Base-by-base conservation (phyloP, 2,329 filamentous ascomycete genomes). In the Neurospora sp. region DNA sequence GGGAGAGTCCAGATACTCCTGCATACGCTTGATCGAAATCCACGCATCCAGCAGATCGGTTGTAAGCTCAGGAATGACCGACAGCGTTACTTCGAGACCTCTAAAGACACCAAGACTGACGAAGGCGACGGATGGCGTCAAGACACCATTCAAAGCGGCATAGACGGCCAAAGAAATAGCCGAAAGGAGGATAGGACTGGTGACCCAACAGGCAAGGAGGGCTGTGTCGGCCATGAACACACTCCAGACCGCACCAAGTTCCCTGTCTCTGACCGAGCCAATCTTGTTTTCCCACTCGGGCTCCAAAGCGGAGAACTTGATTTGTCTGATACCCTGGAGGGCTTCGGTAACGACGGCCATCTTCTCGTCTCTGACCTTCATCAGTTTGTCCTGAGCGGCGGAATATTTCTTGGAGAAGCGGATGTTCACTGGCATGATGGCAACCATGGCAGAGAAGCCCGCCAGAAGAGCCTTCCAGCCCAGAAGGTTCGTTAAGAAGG, bases 231-330 rank as follows among this genome's bases (percentile, higher is more conserved):
- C 86, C 66, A 85, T 76, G 74, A 92, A 93, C 1, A 88, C 85
- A 46, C 82, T 83, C 87, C 90, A 92, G 41, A 92, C 84, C 28
- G 87, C 87, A 5, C 80, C 79, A 10, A 95, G 83, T 77, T 95
- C 92, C 66, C 84, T 86, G 62, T 89, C 85, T 75, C 92, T 84
- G 8, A 89, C 86, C 72, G 85, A 78, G 72, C 84, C 79, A 77
- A 96, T 91, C 71, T 89, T 91, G 17, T 84, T 82, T 77, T 93
- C 88, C 92, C 92, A 95, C 74, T 91, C 87, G 23, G 82, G 80
- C 78, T 95, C 92, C 1, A 93, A 80, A 0, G 92, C 92, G 0
- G 91, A 91, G 74, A 95, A 93, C 76, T 96, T 96, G 80, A 96
- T 92, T 78, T 96, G 92, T 1, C 91, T 87, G 73, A 95, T 94